A percentile compares a stretch with the other conserved stretches of the same genome.
These are phyloP conservation scores for Trametes gibbosa DNA, from an alignment of 768 basidiomycete species.

Conservation along the genomic window DNA sequence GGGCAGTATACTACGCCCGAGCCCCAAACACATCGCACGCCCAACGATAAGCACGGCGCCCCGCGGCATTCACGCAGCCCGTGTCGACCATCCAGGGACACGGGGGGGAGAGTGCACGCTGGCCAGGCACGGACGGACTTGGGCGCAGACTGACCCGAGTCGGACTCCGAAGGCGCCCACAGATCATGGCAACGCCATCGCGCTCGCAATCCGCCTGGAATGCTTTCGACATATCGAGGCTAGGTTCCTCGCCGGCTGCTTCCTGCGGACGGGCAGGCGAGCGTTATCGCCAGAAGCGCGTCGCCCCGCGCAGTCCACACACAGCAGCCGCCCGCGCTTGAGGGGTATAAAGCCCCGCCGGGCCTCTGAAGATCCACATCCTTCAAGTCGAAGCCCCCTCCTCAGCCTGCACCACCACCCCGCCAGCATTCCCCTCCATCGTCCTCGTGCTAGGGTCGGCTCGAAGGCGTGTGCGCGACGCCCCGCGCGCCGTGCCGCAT, in stretches of 20 bases:
- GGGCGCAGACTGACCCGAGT: too few species aligned
- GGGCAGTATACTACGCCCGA: not conserved
- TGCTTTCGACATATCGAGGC: conserved; percentile 9
- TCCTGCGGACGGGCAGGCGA: not conserved
- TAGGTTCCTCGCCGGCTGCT: not conserved
- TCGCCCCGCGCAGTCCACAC: not conserved
- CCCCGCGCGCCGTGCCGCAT: not conserved
- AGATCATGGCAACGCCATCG: not conserved
- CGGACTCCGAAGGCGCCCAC: not conserved
- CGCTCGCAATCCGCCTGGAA: not conserved
- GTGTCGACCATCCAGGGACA: too few species aligned
- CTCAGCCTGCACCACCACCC: not conserved
- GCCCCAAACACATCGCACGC: not conserved
- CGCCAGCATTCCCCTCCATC: not conserved
- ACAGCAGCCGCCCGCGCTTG: not conserved
- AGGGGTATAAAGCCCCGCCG: conserved; percentile 1
- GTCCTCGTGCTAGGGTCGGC: not conserved
- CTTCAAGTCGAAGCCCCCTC: not conserved
- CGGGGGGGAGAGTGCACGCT: too few species aligned
- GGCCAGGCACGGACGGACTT: too few species aligned
- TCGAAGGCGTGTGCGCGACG: not conserved
- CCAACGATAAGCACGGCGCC: not conserved
- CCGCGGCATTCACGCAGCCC: not conserved
- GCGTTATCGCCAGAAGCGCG: not conserved
- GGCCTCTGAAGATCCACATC: not conserved